Conservation (phyloP, 2,329 filamentous ascomycete species). For the Microsporum canis region DNA sequence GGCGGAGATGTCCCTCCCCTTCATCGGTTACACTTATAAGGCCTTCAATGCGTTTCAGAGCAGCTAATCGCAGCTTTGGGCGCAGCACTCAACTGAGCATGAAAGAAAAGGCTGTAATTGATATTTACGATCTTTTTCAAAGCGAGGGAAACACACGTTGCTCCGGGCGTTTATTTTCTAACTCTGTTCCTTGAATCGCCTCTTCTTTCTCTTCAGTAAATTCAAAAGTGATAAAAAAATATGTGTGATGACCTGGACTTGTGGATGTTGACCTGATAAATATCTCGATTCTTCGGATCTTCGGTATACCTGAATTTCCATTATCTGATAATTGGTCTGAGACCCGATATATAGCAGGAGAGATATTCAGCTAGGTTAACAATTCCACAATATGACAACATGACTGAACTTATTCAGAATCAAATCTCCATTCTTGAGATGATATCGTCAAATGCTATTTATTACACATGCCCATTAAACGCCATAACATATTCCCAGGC, state of each 20-base stretch:
- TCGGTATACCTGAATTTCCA: not conserved
- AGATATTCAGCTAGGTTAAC: not conserved
- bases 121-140: not conserved
- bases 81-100: not conserved
- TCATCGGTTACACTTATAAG: slow-evolving; percentile 96
- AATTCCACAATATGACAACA: not conserved
- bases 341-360: not conserved
- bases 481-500: not conserved
- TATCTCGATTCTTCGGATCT: not conserved
- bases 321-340: not conserved
- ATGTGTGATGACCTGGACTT: not conserved
- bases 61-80: slow-evolving; percentile 19
- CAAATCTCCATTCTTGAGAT: not conserved
- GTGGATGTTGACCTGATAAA: not conserved
- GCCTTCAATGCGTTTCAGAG: slow-evolving; percentile 63
- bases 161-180: not conserved
- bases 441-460: not conserved
- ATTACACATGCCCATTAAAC: not conserved
- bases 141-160: not conserved
- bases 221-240: not conserved
- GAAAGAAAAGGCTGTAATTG: not conserved
- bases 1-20: slow-evolving; percentile 90
- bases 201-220: not conserved
- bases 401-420: not conserved
- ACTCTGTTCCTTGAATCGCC: not conserved